Evolutionary conservation across 257 asterid genomes (phyloP), one percentile per base, ranked within the genome.

Genomic region (Rubia yunnanensis): DNA sequence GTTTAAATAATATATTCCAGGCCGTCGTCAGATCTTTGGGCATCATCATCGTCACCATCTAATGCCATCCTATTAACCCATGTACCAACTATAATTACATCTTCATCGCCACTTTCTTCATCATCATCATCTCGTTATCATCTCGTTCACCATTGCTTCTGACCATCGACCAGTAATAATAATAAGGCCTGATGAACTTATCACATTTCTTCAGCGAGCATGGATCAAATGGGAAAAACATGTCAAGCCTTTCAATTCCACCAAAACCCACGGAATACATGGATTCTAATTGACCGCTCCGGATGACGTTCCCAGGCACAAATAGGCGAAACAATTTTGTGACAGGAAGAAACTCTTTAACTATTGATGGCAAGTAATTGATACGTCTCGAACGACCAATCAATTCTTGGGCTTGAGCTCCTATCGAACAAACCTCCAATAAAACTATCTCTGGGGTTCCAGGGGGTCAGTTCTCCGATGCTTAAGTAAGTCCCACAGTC

Each of bases 161-260:
- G 54, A 86, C 97, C 99, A 86, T 87, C 35, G 97, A 92, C 99
- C 99, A 92, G 79, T 84, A 89, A 27, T 87, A 75, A 56, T 81
- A 92, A 68, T 80, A 83, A 60, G 97, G 97, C 67, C 95, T 83
- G 72, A 92, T 87, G 70, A 68, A 92, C 58, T 94, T 83, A 81
- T 87, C 99, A 22, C 95, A 83, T 74, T 81, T 89, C 82, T 80
- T 83, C 46, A 92, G 80, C 30, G 87, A 73, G 76, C 96, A 89
- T 0, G 99, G 99, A 75, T 92, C 96, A 65, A 92, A 92, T 38
- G 99, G 99, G 72, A 92, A 92, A 74, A 92, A 88, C 83, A 72
- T 82, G 75, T 88, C 99, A 9, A 88, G 83, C 74, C 92, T 84
- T 70, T 87, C 84, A 46, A 59, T 3, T 28, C 95, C 99, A 72